phyloP scores from a whole-genome alignment of 192 early-diverging fungal species.

The Spizellomyces punctatus region DNA sequence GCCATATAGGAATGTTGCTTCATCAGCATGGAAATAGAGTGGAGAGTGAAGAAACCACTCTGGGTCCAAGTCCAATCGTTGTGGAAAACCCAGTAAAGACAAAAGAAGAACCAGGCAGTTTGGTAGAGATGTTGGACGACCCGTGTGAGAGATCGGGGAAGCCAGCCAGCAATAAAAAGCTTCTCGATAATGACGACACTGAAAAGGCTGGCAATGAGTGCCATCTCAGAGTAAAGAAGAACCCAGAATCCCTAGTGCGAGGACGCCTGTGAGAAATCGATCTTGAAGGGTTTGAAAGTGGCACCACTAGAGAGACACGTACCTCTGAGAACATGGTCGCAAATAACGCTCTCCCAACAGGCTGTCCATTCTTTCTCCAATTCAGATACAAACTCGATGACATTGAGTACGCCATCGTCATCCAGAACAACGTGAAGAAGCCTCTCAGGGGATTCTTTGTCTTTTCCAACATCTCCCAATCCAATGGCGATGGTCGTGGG shows the following conservation, averaged over 20 bases:
- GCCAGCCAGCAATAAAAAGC: conserved; percentile 48
- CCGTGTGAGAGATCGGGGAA: conserved; percentile 47
- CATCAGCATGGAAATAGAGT: conserved; percentile 92
- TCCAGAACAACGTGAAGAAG: conserved; percentile 85
- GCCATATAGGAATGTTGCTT: conserved; percentile 94
- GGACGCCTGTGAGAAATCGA: background rate
- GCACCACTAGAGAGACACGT: background rate
- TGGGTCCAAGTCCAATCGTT: conserved; percentile 79
- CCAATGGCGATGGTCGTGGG: conserved; percentile 36
- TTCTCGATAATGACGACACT: conserved; percentile 66
- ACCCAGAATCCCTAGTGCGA: conserved; percentile 54
- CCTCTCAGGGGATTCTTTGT: conserved; percentile 59
- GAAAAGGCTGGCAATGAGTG: conserved; percentile 67
- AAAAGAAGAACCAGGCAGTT: conserved; percentile 40
- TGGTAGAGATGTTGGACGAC: conserved; percentile 60
- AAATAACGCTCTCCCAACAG: conserved; percentile 52
- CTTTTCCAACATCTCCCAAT: conserved; percentile 32
- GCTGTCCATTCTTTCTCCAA: conserved; percentile 56
- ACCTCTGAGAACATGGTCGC: conserved; percentile 47
- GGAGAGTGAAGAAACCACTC: conserved; percentile 82
- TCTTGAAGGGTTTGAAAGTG: background rate
- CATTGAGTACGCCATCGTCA: conserved; percentile 74
- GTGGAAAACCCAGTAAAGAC: conserved; percentile 35
- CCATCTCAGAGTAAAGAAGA: conserved; percentile 72
- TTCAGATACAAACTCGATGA: conserved; percentile 61